Percentiles rank a stretch among this genome's conserved stretches.
These are phyloP conservation scores for Phytophthora hibernalis DNA, from an alignment of 352 stramenopile genomes.

Conservation along the genomic window DNA sequence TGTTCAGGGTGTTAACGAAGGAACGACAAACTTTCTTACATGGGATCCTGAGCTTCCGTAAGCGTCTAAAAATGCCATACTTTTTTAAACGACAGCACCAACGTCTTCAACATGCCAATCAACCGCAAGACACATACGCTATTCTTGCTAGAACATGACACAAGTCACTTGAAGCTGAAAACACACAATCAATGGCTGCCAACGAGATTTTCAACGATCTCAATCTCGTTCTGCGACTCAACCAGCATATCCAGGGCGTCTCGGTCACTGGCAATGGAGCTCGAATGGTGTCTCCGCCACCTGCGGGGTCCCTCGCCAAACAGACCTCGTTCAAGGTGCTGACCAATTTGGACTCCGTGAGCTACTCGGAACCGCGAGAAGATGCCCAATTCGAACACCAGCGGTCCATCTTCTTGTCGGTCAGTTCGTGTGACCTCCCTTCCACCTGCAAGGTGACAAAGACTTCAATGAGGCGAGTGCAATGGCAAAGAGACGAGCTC, in stretches of 20 bases:
- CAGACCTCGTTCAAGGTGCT: constrained; percentile 81
- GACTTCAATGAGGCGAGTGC: constrained; percentile 72
- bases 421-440: constrained; percentile 53
- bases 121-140: too few relatives aligned
- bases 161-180: background rate
- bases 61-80: too few relatives aligned
- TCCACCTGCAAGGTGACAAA: constrained; percentile 76
- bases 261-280: constrained; percentile 25
- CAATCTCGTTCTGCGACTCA: constrained; percentile 71
- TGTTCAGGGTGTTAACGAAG: too few relatives aligned
- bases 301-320: constrained; percentile 38
- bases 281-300: constrained; percentile 14
- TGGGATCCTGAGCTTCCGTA: too few relatives aligned
- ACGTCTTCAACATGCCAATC: too few relatives aligned
- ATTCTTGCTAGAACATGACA: too few relatives aligned
- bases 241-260: constrained; percentile 71
- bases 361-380: constrained; percentile 45
- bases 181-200: constrained; percentile 34
- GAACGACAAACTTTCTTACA: too few relatives aligned
- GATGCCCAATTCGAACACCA: constrained; percentile 82
- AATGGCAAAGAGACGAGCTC: constrained; percentile 55
- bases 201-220: constrained; percentile 82
- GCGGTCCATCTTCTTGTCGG: constrained; percentile 37
- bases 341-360: constrained; percentile 59
- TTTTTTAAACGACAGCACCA: too few relatives aligned